These are phyloP conservation scores for Coemansia asiatica DNA, from an alignment of 192 early-diverging fungal species.

Conservation along the genomic window DNA sequence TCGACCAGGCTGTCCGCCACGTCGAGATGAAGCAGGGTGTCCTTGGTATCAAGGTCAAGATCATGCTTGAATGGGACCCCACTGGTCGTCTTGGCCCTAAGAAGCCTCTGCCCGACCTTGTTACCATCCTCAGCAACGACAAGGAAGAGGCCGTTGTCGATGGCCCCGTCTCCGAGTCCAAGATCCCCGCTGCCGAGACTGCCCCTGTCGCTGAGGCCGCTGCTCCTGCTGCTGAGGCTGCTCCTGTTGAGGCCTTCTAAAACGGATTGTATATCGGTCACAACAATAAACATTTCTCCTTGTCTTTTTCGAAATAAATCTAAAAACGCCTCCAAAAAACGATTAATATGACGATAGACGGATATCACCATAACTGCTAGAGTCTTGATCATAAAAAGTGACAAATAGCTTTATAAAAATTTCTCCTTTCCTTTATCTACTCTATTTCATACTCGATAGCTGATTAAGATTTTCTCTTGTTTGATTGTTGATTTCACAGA, in stretches of 20 bases:
- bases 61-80: constrained; percentile 95
- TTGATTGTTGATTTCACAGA: not conserved
- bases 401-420: too few relatives aligned
- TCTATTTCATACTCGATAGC: too few relatives aligned
- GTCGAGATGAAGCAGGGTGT: constrained; percentile 98
- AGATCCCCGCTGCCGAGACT: constrained; percentile 35
- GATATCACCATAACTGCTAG: constrained; percentile 5
- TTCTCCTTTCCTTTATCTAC: too few relatives aligned
- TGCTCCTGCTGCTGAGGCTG: constrained; percentile 33
- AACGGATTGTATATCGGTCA: constrained; percentile 25
- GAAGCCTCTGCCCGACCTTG: constrained; percentile 91
- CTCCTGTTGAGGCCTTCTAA: constrained; percentile 49
- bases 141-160: constrained; percentile 78
- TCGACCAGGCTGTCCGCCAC: constrained; percentile 95
- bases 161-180: constrained; percentile 66
- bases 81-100: constrained; percentile 92
- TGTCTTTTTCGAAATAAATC: constrained; percentile 11
- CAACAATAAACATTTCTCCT: constrained; percentile 7
- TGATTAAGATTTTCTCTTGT: too few relatives aligned
- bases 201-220: constrained; percentile 24
- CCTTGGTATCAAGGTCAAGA: constrained; percentile 99
- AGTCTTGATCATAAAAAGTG: constrained; percentile 13
- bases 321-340: not conserved
- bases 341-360: not conserved
- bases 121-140: constrained; percentile 83